Percentiles rank a stretch among this genome's conserved stretches.
Evolutionary conservation across 2,329 filamentous ascomycete species (phyloP).

Genomic region (Colletotrichum liaoningense): DNA sequence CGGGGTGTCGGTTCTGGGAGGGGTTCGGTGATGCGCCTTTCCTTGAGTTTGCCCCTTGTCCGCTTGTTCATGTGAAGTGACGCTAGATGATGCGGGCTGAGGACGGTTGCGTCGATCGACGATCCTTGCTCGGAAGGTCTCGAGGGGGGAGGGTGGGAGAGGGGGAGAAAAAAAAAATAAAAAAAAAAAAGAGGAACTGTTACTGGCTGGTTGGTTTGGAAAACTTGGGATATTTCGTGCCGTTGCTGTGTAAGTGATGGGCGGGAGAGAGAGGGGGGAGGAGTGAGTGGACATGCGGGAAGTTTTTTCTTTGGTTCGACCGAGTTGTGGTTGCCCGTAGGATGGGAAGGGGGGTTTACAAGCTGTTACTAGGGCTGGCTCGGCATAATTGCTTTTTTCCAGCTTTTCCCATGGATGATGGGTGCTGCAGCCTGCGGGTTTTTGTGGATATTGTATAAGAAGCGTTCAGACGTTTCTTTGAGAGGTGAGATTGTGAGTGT

Average conservation of each 20-base stretch:
- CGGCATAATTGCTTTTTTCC: not conserved
- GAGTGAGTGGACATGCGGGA: not conserved
- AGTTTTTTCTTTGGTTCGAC: conserved; percentile 12
- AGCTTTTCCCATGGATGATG: not conserved
- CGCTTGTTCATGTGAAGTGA: not conserved
- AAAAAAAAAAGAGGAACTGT: not conserved
- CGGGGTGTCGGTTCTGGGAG: not conserved
- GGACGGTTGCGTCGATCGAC: not conserved
- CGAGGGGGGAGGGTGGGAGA: too few relatives aligned
- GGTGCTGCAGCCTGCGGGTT: not conserved
- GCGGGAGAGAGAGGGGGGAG: too few relatives aligned
- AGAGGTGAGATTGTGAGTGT: not conserved
- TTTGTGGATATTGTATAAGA: not conserved
- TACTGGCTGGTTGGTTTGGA: not conserved
- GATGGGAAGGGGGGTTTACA: not conserved
- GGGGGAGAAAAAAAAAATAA: too few relatives aligned
- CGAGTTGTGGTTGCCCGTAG: not conserved
- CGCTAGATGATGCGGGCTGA: not conserved
- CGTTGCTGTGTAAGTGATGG: not conserved
- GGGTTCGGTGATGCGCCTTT: not conserved
- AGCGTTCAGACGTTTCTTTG: not conserved
- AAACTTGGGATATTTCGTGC: not conserved
- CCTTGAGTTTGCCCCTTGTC: not conserved
- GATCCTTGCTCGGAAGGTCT: not conserved
- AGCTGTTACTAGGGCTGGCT: not conserved